These are phyloP conservation scores for Penicillium silybi DNA, from an alignment of 495 filamentous ascomycete species.

Conservation along the genomic window DNA sequence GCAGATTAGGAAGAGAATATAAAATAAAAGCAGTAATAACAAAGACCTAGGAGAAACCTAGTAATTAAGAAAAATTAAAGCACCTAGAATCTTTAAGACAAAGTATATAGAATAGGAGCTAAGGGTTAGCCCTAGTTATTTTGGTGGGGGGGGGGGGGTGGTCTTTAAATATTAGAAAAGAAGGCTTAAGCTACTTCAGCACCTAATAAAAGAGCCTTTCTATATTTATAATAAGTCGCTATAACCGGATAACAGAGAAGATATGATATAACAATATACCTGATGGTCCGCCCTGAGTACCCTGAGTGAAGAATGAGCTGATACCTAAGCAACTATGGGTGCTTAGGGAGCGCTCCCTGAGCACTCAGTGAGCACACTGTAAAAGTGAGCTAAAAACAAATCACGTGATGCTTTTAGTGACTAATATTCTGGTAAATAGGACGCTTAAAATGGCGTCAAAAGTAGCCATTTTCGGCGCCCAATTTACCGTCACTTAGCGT, in stretches of 20 bases:
- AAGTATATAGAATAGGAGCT: not conserved
- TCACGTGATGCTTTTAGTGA: too few species aligned
- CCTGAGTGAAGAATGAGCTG: constrained; percentile 8
- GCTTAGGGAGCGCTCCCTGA: constrained; percentile 7
- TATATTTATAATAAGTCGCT: not conserved
- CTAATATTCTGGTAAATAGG: too few species aligned
- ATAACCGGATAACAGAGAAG: not conserved
- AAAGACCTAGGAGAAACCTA: not conserved
- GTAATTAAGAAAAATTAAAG: not conserved
- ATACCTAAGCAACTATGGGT: constrained; percentile 10
- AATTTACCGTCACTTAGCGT: too few species aligned
- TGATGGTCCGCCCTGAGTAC: constrained; percentile 6
- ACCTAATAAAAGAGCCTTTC: constrained; percentile 4
- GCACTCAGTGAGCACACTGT: too few species aligned
- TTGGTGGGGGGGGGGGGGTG: too few species aligned
- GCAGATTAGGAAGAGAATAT: too few species aligned
- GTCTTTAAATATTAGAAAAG: constrained; percentile 4
- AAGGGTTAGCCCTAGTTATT: not conserved
- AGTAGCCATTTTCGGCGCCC: too few species aligned
- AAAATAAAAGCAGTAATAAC: not conserved
- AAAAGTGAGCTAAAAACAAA: too few species aligned
- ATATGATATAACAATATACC: constrained; percentile 2
- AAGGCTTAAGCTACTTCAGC: not conserved
- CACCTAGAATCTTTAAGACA: not conserved
- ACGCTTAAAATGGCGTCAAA: too few species aligned